Percentiles rank a stretch among this genome's conserved stretches.
Evolutionary conservation across 1,139 yeast genomes (phyloP).

Genomic region (Kurtzmaniella quercitrusa): DNA sequence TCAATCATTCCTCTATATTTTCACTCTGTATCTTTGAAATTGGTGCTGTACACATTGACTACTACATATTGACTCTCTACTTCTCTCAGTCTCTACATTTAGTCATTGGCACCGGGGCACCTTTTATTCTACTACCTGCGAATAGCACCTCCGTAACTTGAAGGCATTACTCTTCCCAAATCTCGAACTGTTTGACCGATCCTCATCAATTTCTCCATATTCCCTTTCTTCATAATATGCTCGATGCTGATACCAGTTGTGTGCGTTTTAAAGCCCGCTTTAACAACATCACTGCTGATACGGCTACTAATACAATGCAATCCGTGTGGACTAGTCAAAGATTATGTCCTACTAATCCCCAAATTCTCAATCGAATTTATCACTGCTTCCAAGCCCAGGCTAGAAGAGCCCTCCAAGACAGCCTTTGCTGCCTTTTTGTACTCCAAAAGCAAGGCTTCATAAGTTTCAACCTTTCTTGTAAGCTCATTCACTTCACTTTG

Average conservation of each 20-base stretch:
- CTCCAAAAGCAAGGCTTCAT: slow-evolving; percentile 14
- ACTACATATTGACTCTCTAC: too few species aligned
- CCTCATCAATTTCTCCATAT: too few species aligned
- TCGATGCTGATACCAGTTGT: background rate
- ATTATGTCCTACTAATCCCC: background rate
- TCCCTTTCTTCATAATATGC: too few species aligned
- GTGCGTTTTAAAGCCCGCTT: background rate
- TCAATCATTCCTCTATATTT: too few species aligned
- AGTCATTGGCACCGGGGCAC: too few species aligned
- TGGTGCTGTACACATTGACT: too few species aligned
- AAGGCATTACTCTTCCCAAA: too few species aligned
- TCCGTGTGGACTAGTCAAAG: background rate
- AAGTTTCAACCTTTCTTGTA: slow-evolving; percentile 25
- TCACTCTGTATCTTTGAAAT: too few species aligned
- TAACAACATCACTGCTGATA: background rate
- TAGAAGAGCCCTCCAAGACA: background rate
- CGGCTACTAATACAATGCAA: background rate
- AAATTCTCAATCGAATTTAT: background rate
- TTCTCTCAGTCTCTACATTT: too few species aligned
- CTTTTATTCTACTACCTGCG: too few species aligned
- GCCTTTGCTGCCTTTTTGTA: background rate
- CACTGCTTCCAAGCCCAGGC: background rate
- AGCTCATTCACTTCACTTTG: slow-evolving; percentile 41
- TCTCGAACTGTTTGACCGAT: too few species aligned
- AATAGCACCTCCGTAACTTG: too few species aligned